Conservation (phyloP, 768 basidiomycete species). For the Termitomyces sp. region DNA sequence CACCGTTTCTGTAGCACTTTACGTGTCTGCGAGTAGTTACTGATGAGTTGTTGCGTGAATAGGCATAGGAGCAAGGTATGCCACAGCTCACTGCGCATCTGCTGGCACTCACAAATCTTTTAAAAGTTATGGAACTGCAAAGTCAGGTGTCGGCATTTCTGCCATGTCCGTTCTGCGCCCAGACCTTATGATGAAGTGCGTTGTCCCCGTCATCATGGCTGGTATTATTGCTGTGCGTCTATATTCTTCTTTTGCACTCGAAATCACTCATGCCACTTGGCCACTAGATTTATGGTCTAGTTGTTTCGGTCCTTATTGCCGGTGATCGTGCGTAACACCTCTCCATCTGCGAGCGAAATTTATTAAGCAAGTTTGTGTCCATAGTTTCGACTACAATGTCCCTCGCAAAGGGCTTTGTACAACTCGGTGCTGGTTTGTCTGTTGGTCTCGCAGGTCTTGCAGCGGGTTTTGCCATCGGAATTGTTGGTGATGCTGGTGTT, state of each 20-base stretch:
- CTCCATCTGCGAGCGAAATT: background rate
- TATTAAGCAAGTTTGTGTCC: background rate
- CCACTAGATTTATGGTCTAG: slow-evolving; percentile 89
- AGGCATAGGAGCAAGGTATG: slow-evolving; percentile 87
- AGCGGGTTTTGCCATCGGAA: slow-evolving; percentile 96
- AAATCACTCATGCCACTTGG: background rate
- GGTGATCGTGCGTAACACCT: slow-evolving; percentile 61
- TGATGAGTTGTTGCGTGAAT: slow-evolving; percentile 8
- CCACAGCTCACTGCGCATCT: slow-evolving; percentile 13
- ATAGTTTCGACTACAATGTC: slow-evolving; percentile 77
- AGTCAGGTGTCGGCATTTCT: slow-evolving; percentile 96
- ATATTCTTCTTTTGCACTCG: background rate
- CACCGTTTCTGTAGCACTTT: background rate
- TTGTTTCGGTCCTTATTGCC: slow-evolving; percentile 97
- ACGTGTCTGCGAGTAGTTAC: background rate
- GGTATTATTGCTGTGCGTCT: slow-evolving; percentile 97
- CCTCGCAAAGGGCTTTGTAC: slow-evolving; percentile 89
- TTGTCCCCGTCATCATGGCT: slow-evolving; percentile 98
- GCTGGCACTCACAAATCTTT: slow-evolving; percentile 9
- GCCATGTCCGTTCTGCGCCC: slow-evolving; percentile 98
- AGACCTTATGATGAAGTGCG: slow-evolving; percentile 97
- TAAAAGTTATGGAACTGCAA: slow-evolving; percentile 93
- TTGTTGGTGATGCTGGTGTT: slow-evolving; percentile 98
- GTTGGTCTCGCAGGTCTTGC: slow-evolving; percentile 94
- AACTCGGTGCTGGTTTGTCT: slow-evolving; percentile 90